Percentiles rank a stretch among this genome's conserved stretches.
Evolutionary conservation across 805 yeast genomes (phyloP).

Genomic region (Candida hungchunana): DNA sequence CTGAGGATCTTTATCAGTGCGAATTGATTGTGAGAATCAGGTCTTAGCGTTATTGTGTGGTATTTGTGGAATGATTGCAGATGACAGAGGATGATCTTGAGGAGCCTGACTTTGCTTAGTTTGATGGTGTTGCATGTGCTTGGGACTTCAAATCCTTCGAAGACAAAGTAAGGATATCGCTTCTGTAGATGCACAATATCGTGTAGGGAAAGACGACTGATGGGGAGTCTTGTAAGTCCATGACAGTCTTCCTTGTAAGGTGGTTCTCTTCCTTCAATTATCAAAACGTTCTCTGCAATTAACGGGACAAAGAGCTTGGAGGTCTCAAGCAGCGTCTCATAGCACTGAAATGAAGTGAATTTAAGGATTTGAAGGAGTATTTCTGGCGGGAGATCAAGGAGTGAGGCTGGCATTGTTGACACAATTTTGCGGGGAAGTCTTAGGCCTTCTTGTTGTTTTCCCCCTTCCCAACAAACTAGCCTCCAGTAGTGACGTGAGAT

Average conservation of each 20-base stretch:
- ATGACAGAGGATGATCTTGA: slow-evolving; percentile 15
- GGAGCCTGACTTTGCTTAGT: slow-evolving; percentile 3
- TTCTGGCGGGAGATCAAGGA: slow-evolving; percentile 19
- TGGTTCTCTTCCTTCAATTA: too few species aligned
- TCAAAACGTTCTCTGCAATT: too few species aligned
- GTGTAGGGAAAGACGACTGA: too few species aligned
- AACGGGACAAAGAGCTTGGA: slow-evolving; percentile 6
- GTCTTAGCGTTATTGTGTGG: slow-evolving; percentile 14
- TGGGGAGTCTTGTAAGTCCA: too few species aligned
- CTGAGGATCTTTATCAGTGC: slow-evolving; percentile 14
- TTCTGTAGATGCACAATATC: slow-evolving; percentile 5
- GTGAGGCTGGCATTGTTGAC: slow-evolving; percentile 2
- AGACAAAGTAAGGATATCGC: slow-evolving; percentile 15
- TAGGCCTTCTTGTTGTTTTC: too few species aligned
- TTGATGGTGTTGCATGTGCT: neutral
- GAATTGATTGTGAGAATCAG: slow-evolving; percentile 6
- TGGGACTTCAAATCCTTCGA: neutral
- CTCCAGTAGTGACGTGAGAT: too few species aligned
- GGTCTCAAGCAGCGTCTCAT: slow-evolving; percentile 11
- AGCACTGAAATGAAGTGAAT: slow-evolving; percentile 12
- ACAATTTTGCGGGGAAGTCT: neutral
- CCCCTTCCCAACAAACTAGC: too few species aligned
- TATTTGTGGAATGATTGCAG: slow-evolving; percentile 11
- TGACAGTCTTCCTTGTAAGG: too few species aligned
- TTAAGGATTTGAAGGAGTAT: slow-evolving; percentile 10